Evolutionary conservation across 495 filamentous ascomycete genomes (phyloP).

Genomic region (Wilcoxina mikolae): DNA sequence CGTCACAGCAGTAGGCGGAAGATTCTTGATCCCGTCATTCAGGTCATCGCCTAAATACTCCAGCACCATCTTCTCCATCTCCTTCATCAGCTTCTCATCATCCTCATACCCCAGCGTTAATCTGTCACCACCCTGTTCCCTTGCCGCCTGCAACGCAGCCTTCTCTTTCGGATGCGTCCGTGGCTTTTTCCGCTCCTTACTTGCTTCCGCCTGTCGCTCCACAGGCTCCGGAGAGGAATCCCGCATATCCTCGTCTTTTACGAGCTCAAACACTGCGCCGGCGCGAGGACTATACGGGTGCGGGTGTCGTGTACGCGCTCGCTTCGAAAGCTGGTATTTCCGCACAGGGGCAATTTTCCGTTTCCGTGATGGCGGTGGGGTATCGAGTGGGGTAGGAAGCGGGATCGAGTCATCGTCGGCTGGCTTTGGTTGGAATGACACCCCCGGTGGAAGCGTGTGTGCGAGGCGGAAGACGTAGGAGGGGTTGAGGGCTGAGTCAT

Average conservation of each 20-base stretch:
- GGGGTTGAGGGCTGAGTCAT: slow-evolving; percentile 7
- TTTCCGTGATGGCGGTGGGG: too few species aligned
- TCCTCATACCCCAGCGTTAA: slow-evolving; percentile 9
- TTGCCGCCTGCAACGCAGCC: slow-evolving; percentile 7
- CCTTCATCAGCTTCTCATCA: slow-evolving; percentile 10
- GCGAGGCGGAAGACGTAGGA: slow-evolving; percentile 25
- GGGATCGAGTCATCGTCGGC: neutral
- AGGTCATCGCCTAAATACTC: slow-evolving; percentile 21
- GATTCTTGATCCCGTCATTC: slow-evolving; percentile 18
- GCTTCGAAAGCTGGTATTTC: neutral
- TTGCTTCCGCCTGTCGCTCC: neutral
- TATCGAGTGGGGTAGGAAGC: too few species aligned
- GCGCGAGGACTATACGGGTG: neutral
- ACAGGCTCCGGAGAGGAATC: neutral
- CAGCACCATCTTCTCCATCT: slow-evolving; percentile 25
- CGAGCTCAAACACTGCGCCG: neutral
- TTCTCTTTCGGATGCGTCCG: slow-evolving; percentile 25
- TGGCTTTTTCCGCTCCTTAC: slow-evolving; percentile 12
- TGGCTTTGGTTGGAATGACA: neutral
- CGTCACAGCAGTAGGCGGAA: slow-evolving; percentile 7
- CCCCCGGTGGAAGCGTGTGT: slow-evolving; percentile 13
- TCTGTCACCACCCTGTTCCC: neutral
- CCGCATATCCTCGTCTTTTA: neutral
- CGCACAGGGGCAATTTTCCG: neutral
- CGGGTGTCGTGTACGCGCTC: neutral